Percentiles rank a stretch among this genome's conserved stretches.
Conservation (phyloP, 2,329 filamentous ascomycete species). For the Fusarium veterinarium region DNA sequence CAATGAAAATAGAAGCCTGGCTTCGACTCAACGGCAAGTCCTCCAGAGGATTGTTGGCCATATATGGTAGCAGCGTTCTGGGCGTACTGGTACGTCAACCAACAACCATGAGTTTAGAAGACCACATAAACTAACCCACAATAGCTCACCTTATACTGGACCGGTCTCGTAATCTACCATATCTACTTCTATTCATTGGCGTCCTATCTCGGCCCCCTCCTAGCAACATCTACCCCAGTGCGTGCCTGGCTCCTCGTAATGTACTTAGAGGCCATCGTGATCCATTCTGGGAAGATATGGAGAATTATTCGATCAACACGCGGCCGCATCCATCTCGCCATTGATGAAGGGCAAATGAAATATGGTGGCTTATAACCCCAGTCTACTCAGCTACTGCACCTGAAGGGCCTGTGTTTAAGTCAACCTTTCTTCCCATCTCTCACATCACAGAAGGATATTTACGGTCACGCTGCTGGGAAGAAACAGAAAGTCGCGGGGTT, state of each 20-base stretch:
- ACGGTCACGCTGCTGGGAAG: not conserved
- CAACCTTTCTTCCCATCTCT: not conserved
- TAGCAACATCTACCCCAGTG: not conserved
- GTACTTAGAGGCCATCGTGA: not conserved
- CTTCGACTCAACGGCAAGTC: not conserved
- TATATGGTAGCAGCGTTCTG: not conserved
- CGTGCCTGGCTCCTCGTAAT: not conserved
- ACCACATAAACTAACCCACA: fast-evolving
- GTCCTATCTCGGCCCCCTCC: fast-evolving
- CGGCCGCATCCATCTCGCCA: not conserved
- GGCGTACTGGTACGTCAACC: not conserved
- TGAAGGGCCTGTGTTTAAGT: not conserved
- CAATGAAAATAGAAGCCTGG: not conserved
- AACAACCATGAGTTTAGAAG: not conserved
- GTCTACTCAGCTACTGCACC: not conserved
- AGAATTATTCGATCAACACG: not conserved
- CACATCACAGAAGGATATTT: not conserved
- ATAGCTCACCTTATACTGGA: not conserved
- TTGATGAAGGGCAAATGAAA: not conserved
- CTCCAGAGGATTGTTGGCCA: not conserved
- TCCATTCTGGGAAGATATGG: not conserved
- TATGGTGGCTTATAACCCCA: not conserved
- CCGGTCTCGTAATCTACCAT: not conserved
- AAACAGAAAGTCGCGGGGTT: not conserved
- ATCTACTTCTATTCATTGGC: not conserved